phyloP scores from a whole-genome alignment of 164 flowering plant genomes.

The Paratinospora sagittata region DNA sequence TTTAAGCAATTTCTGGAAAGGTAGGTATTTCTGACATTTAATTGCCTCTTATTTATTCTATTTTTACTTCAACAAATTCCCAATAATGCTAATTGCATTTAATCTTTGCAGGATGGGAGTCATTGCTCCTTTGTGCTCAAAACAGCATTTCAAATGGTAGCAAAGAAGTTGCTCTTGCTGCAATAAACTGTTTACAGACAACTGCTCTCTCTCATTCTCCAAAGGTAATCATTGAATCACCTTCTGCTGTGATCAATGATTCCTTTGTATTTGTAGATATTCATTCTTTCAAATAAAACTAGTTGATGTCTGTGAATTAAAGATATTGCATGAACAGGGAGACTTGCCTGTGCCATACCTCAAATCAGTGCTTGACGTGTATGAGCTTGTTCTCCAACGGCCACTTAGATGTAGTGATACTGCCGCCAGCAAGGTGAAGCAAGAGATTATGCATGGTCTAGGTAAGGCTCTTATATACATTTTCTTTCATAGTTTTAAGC shows the following conservation, averaged over 20 bases:
- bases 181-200: slow-evolving; percentile 84
- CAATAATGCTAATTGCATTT: neutral
- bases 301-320: neutral
- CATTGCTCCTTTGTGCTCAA: slow-evolving; percentile 63
- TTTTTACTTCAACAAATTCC: slow-evolving; percentile 1
- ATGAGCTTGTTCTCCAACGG: slow-evolving; percentile 61
- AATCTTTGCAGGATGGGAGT: slow-evolving; percentile 78
- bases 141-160: slow-evolving; percentile 78
- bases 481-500: neutral
- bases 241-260: neutral
- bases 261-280: neutral
- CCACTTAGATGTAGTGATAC: slow-evolving; percentile 33
- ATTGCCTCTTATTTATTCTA: slow-evolving; percentile 3
- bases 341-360: slow-evolving; percentile 75
- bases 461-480: slow-evolving; percentile 41
- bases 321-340: slow-evolving; percentile 50
- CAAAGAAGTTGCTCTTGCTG: slow-evolving; percentile 96
- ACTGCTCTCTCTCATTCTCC: slow-evolving; percentile 72
- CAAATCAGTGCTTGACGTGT: slow-evolving; percentile 71
- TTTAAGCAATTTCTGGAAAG: slow-evolving; percentile 72
- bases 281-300: neutral
- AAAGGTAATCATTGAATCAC: slow-evolving; percentile 43
- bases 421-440: slow-evolving; percentile 70
- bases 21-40: slow-evolving; percentile 28
- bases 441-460: slow-evolving; percentile 81